These are phyloP conservation scores for Globisporangium parvum DNA, from an alignment of 352 stramenopile genomes.

Conservation along the genomic window DNA sequence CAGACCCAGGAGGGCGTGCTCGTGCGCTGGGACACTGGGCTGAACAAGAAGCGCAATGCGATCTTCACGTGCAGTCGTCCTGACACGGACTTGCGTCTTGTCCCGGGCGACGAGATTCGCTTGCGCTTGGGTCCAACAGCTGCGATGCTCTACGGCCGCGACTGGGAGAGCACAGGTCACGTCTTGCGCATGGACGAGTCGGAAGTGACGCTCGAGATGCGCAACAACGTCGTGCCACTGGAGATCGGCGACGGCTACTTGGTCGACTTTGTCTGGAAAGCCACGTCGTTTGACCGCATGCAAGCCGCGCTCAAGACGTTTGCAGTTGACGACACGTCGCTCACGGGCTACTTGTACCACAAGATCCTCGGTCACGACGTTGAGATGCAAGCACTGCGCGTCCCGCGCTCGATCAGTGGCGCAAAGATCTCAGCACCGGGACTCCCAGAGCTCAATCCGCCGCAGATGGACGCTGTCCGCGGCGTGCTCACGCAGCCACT, in stretches of 20 bases:
- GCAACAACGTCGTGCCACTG: constrained; percentile 70
- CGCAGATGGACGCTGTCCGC: constrained; percentile 94
- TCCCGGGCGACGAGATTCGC: constrained; percentile 96
- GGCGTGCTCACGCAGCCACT: constrained; percentile 95
- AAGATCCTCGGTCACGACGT: constrained; percentile 97
- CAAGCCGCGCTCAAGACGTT: constrained; percentile 98
- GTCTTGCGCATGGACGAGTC: constrained; percentile 85
- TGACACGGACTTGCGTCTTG: constrained; percentile 87
- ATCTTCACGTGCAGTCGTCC: constrained; percentile 92
- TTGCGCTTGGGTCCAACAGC: constrained; percentile 86
- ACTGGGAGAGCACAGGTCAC: constrained; percentile 95
- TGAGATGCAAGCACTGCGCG: constrained; percentile 90
- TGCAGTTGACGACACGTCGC: constrained; percentile 96
- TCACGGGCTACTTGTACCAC: constrained; percentile 99
- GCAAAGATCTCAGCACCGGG: constrained; percentile 89
- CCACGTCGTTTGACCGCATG: constrained; percentile 98
- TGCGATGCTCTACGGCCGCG: constrained; percentile 72
- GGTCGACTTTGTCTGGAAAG: constrained; percentile 99
- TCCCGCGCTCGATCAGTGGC: constrained; percentile 51
- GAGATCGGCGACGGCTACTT: constrained; percentile 95
- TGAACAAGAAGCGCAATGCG: constrained; percentile 96
- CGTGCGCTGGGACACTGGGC: constrained; percentile 93
- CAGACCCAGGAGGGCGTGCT: constrained; percentile 93
- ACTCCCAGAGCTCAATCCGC: constrained; percentile 96
- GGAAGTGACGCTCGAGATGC: constrained; percentile 84